Conservation (phyloP, 768 basidiomycete species). For the Steccherinum ochraceum region DNA sequence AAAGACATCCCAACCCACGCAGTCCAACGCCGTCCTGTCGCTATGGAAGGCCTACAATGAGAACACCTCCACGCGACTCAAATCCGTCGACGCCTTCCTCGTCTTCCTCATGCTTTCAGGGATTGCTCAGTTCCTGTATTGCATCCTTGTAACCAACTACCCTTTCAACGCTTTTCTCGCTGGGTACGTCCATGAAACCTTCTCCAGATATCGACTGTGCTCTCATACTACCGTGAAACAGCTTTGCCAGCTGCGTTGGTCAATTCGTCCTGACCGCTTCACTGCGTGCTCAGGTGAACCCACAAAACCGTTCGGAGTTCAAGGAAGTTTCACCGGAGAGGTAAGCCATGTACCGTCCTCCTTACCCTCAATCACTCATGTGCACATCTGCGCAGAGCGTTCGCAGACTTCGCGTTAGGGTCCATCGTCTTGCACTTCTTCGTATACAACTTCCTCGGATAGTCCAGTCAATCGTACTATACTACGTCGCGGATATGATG, state of each 20-base stretch:
- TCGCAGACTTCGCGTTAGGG: constrained; percentile 94
- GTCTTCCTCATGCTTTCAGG: constrained; percentile 90
- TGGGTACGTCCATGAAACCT: constrained; percentile 52
- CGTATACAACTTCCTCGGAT: constrained; percentile 97
- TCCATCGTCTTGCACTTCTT: constrained; percentile 97
- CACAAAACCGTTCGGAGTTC: constrained; percentile 75
- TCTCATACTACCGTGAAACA: constrained; percentile 25
- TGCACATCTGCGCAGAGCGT: constrained; percentile 56
- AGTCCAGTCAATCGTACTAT: constrained; percentile 8
- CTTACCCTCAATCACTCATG: constrained; percentile 4
- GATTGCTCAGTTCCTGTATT: constrained; percentile 86
- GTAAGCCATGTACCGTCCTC: constrained; percentile 35
- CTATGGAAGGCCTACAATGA: constrained; percentile 75
- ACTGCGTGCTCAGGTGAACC: constrained; percentile 87
- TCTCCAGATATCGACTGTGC: background rate
- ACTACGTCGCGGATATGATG: no score
- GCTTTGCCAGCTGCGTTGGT: constrained; percentile 89
- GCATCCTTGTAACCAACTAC: constrained; percentile 84
- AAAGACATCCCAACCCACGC: constrained; percentile 23
- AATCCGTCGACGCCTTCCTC: constrained; percentile 91
- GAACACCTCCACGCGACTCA: constrained; percentile 76
- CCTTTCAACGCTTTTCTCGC: constrained; percentile 97
- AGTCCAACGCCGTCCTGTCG: constrained; percentile 36
- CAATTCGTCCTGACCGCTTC: constrained; percentile 96
- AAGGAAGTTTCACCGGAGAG: constrained; percentile 91